Base-by-base conservation (phyloP, 345 rosid genomes). In the Pistacia integerrima region DNA sequence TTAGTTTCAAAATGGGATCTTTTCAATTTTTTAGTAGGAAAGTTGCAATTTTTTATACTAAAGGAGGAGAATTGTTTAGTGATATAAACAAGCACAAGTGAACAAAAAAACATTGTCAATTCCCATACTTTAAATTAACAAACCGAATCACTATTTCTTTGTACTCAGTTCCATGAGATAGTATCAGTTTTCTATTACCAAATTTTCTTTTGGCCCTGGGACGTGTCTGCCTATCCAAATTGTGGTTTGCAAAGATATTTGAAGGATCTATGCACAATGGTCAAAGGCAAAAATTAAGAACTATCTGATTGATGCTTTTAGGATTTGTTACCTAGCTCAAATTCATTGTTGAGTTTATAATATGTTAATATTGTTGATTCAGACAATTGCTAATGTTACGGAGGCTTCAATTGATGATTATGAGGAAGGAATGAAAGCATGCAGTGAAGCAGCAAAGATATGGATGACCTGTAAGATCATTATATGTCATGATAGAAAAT, bases 391-490 rank as follows among this genome's bases (percentile, higher is more conserved):
- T 67, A 89, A 88, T 78, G 97, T 96, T 64, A 88, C 79, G 10
- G 98, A 90, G 84, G 97, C 90, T 77, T 90, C 97, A 22, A 11
- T 90, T 6, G 90, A 88, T 67, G 98, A 97, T 82, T 97, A 97
- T 67, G 94, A 91, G 77, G 90, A 77, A 64, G 99, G 97, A 54
- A 22, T 92, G 85, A 82, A 81, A 86, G 98, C 99, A 72, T 96
- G 99, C 69, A 81, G 75, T 70, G 94, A 91, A 79, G 98, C 98
- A 33, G 85, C 94, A 8, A 88, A 94, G 76, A 76, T 76, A 60
- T 96, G 99, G 99, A 96, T 90, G 91, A 94, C 91, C 81, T 22
- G 99, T 89, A 57, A 78, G 77, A 66, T 33, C 58, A 52, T 30
- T 41, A 11, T 38, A 22, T 67, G 33, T 20, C 13, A 25, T 33